Evolutionary conservation across 2,329 filamentous ascomycete genomes (phyloP), one percentile per base, ranked within the genome.

Genomic region (Exophiala sideris): DNA sequence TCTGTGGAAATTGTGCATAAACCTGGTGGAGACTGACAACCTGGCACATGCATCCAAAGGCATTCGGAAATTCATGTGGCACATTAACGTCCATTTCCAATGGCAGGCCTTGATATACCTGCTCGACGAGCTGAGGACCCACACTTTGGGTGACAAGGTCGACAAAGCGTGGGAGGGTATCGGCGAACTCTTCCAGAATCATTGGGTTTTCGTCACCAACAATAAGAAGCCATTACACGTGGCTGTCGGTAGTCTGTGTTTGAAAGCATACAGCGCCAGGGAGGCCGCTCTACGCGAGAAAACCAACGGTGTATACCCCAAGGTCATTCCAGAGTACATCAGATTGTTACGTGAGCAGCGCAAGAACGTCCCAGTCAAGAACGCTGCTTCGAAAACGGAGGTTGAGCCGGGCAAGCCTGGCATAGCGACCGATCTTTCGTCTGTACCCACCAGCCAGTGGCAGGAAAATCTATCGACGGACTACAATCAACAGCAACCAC

Each of bases 81-180:
- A 78, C 60, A 67, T 73, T 48, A 69, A 76, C 21, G 66, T 70
- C 24, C 71, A 77, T 36, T 81, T 79, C 62, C 72, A 74, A 16
- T 81, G 77, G 77, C 77, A 80, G 49, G 71, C 76, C 8, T 71
- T 78, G 41, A 73, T 80, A n/a, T 75, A 77, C 60, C 68, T 81
- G 42, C 64, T 81, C 33, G 71, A 67, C 51, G 72, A 75, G 32
- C 64, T 76, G 11, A 64, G 69, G 10, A 65, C 69, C 32, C 69
- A 70, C 44, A 62, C 68, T 3, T 58, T 72, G 18, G 68, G 66
- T 6, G 65, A 71, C 21, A 65, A 76, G 16, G 68, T 65, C 6
- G 58, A 59, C 24, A 62, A 66, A 45, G 76, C 71, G 1, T 82
- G 79, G 79, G 61, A 65, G 11, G 66, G 75, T 34, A 67, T 80